Evolutionary conservation across 768 basidiomycete genomes (phyloP), one percentile per base, ranked within the genome.

Genomic region (Lactarius sp.): DNA sequence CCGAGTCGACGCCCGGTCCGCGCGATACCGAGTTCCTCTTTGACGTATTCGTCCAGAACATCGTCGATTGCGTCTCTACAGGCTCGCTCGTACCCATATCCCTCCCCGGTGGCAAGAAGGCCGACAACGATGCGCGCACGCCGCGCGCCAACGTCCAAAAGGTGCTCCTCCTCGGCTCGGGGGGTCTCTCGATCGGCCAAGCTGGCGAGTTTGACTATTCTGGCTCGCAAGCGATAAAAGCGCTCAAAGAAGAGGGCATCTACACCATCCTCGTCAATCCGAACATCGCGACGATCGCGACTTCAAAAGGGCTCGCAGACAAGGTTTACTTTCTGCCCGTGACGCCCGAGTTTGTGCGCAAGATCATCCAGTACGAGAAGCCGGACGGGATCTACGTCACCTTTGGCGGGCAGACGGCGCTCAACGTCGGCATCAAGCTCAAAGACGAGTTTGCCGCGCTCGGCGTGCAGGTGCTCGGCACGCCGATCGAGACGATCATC

Each of bases 141-240:
- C 90, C 88, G 56, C 86, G 85, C 65, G 82, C 82, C 61, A 82
- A 88, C 65, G 93, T 97, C 57, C 85, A 83, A 70, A 99, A 99
- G 77, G 95, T 99, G 59, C 82, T 99, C 69, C 93, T 99, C 68
- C 86, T 99, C 56, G 97, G 97, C 52, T 98, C 96, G 6, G 97
- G 97, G 34, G 97, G 97, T 67, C 79, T 99, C 20, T 98, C 95
- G 12, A 99, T 99, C 68, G 97, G 97, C 55, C 97, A 99, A 73
- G 97, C 97, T 0, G 97, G 97, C 69, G 97, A 99, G 76, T 99
- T 99, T 77, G 97, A 99, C 77, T 99, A 99, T 78, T 98, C 97
- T 0, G 97, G 97, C 66, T 96, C 94, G 44, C 97, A 99, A 74
- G 96, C 97, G 13, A 96, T 99, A 83, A 99, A 99, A 77, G 97